Base-by-base conservation (phyloP, 2,329 filamentous ascomycete genomes). In the Pleoardoris graminearum region DNA sequence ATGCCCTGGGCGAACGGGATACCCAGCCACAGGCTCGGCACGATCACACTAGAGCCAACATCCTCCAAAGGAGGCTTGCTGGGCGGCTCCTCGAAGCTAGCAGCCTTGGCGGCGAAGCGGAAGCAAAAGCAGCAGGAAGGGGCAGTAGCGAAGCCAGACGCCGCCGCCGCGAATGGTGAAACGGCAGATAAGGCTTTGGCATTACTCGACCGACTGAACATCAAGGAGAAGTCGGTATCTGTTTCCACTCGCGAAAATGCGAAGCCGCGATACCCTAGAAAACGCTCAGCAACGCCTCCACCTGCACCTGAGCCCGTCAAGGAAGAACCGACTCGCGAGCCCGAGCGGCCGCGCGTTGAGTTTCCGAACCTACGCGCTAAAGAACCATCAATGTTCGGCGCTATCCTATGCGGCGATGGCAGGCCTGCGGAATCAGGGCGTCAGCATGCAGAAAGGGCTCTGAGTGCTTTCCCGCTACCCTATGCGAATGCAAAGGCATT, bases 71-170 rank as follows among this genome's bases (percentile, higher is more conserved):
- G 86, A 16, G 88, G 91, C 2, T 79, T 99, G 0, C 75, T 96
- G 2, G 95, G 94, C 25, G 95, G 94, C 29, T 83, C 85, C 7
- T 81, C 93, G 4, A 99, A 99, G 67, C 79, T 99, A 39, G 93
- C 96, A 63, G 91, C 91, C 42, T 78, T 99, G 36, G 92, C 93
- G 46, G 91, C 91, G 29, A 88, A 90, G 48, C 83, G 91, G 23
- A 92, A 91, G 70, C 92, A 90, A 75, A 96, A 91, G 72, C 86
- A 85, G 12, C 86, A 87, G 33, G 85, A 83, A 62, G 77, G 69
- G n/a, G n/a, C n/a, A 44, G 66, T 68, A 32, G 58, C 61, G 3
- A 50, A 50, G 21, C 25, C 61, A 12, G 33, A 47, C 8, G 48
- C 49, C 7, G 16, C 44, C 21, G n/a, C n/a, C n/a, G 21, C 39